Conservation (phyloP, 1,284 basidiomycete genomes). For the Neolentinus lepideus region DNA sequence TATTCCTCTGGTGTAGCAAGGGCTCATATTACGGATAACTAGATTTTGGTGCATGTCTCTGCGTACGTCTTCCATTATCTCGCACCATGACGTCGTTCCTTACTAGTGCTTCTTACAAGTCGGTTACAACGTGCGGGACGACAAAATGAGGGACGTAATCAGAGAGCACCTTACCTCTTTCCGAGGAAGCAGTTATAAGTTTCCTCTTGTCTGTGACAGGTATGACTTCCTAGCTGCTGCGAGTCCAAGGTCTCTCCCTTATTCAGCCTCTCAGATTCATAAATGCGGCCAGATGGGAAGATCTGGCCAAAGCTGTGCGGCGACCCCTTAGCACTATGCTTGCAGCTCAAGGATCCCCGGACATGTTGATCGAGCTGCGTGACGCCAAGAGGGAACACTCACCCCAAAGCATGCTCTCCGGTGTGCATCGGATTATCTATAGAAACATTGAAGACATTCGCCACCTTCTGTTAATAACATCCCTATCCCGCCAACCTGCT, state of each 20-base stretch:
- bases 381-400: background rate
- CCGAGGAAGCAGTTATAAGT: slow-evolving; percentile 8
- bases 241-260: too few relatives aligned
- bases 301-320: background rate
- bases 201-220: background rate
- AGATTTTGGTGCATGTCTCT: background rate
- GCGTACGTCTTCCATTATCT: background rate
- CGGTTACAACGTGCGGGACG: background rate
- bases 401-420: background rate
- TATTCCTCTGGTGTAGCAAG: background rate
- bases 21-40: too few relatives aligned
- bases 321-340: background rate
- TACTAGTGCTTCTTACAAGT: background rate
- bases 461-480: background rate
- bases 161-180: slow-evolving; percentile 19
- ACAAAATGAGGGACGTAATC: background rate
- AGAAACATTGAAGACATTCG: background rate
- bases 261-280: background rate
- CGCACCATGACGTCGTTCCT: background rate
- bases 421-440: background rate
- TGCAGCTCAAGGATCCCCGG: background rate
- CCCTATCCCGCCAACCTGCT: background rate
- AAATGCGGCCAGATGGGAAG: background rate
- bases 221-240: background rate
- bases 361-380: background rate